Evolutionary conservation across 2,329 filamentous ascomycete species (phyloP), one percentile per base, ranked within the genome.

Genomic region (Aspergillus clavatus): DNA sequence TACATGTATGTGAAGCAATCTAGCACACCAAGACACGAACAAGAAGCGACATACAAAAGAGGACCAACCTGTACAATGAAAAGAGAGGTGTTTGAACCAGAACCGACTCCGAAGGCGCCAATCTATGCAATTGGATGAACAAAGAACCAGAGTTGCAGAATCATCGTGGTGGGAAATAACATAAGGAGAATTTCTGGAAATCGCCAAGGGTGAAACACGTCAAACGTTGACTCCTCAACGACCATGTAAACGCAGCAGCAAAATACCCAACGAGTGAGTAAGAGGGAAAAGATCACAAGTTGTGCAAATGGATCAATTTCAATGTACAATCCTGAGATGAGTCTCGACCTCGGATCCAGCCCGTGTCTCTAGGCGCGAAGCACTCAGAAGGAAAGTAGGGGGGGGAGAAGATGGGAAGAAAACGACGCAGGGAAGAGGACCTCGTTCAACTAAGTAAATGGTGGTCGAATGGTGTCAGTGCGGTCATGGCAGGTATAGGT

Each of bases 41-140:
- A 38, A 31, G 18, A 11, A 40, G 36, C 26, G 21, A 44, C 24
- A 42, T 44, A 44, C 24, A 19, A 42, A 47, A 38, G 36, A 40
- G 35, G 35, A 23, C 37, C 45, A 39, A 50, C 47, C 43, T 56
- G 43, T 55, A 52, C 46, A 54, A 38, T 24, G 45, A 48, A 33
- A 42, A 48, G 29, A 45, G 40, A 46, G 27, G 38, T 35, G 28
- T 28, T 37, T 45, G 45, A 42, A 46, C n/a, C 31, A 41, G 43
- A 48, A 46, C 41, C 43, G 43, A 61, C 54, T 54, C 54, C 55
- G 41, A 46, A 52, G 51, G 57, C 56, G 55, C 57, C 56, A 54
- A 45, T 23, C 40, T 35, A 63, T 62, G 60, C 59, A 57, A 44
- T 55, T 31, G 47, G 48, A 51, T 16, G 26, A 24, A 28, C 36